Evolutionary conservation across 345 rosid species (phyloP).

Genomic region (Conringia planisiliqua): DNA sequence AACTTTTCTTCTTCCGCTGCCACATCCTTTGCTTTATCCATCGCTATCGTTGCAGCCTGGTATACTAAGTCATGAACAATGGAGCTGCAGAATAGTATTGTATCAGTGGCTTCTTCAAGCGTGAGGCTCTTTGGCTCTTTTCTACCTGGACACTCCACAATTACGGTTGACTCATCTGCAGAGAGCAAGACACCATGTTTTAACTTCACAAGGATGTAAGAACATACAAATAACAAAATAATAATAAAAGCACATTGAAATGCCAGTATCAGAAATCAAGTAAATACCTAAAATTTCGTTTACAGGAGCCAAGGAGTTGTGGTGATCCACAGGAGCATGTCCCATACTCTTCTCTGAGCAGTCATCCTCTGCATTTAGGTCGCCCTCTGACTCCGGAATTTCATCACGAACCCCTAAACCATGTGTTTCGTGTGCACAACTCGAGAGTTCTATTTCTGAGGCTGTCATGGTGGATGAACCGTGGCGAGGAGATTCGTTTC

Average conservation of each 20-base stretch:
- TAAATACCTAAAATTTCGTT: constrained; percentile 50
- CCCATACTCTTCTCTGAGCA: constrained; percentile 41
- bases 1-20: constrained; percentile 56
- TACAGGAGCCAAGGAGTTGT: constrained; percentile 37
- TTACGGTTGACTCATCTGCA: constrained; percentile 69
- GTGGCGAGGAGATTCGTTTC: constrained; percentile 37
- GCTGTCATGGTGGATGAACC: constrained; percentile 47
- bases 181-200: constrained; percentile 10
- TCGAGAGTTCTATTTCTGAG: constrained; percentile 64
- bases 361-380: constrained; percentile 39
- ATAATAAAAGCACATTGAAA: neutral
- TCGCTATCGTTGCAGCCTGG: constrained; percentile 73
- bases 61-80: constrained; percentile 89
- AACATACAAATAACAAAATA: neutral
- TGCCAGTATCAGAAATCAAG: neutral
- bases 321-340: constrained; percentile 40
- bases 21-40: constrained; percentile 55
- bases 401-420: constrained; percentile 40
- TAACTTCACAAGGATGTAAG: constrained; percentile 6
- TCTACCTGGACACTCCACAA: constrained; percentile 56
- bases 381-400: constrained; percentile 39
- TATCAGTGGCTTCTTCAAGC: constrained; percentile 91
- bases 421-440: constrained; percentile 32
- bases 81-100: constrained; percentile 93
- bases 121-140: constrained; percentile 81